phyloP scores from a whole-genome alignment of 345 rosid species.

The Salix caprea region DNA sequence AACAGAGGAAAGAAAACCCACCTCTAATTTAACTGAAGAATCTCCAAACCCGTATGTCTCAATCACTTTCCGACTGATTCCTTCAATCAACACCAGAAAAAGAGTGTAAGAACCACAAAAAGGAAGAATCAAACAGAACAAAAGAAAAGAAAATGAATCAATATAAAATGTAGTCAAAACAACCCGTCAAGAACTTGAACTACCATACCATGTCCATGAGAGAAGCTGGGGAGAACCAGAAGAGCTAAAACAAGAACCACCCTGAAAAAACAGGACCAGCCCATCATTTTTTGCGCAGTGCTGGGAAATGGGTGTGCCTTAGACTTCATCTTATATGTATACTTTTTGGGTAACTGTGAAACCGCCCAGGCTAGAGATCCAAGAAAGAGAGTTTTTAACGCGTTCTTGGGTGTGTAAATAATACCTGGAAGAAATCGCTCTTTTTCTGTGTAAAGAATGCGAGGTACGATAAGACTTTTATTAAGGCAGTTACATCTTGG shows the following conservation, averaged over 20 bases:
- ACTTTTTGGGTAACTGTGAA: constrained; percentile 21
- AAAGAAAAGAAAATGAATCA: neutral
- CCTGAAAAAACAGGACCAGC: constrained; percentile 22
- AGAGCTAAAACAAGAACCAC: constrained; percentile 27
- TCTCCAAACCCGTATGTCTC: constrained; percentile 25
- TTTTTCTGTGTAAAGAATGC: neutral
- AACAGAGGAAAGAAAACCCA: neutral
- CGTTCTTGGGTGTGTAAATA: neutral
- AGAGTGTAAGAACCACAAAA: neutral
- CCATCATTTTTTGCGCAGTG: constrained; percentile 30
- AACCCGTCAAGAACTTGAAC: neutral
- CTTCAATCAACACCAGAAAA: constrained; percentile 13
- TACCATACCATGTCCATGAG: constrained; percentile 26
- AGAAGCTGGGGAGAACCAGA: constrained; percentile 27
- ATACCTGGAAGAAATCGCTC: neutral
- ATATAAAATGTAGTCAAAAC: neutral
- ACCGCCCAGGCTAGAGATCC: constrained; percentile 27
- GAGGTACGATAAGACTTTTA: neutral
- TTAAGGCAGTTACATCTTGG: neutral
- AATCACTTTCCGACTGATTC: constrained; percentile 30
- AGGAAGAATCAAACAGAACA: neutral
- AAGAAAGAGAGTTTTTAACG: constrained; percentile 4
- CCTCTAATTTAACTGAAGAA: constrained; percentile 28
- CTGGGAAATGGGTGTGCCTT: constrained; percentile 30
- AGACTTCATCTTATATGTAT: constrained; percentile 2